Percentiles rank a stretch among this genome's conserved stretches.
These are phyloP conservation scores for Rhododendron molle DNA, from an alignment of 148 eudicot genomes.

Conservation along the genomic window DNA sequence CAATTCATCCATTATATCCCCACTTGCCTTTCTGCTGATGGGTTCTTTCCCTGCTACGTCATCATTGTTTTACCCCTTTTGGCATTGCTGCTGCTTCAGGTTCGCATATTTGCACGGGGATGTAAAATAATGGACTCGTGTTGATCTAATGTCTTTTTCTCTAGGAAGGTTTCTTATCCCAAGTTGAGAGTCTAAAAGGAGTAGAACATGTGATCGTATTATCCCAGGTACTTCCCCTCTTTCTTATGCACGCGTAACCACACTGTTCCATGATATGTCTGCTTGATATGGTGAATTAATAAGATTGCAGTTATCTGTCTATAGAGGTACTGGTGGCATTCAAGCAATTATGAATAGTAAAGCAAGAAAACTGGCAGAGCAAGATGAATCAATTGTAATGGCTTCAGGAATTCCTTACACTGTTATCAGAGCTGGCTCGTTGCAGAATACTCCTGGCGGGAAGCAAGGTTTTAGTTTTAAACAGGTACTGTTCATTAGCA, in stretches of 20 bases:
- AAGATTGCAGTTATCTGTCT: slow-evolving; percentile 89
- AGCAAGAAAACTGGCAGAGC: slow-evolving; percentile 66
- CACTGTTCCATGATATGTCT: slow-evolving; percentile 1
- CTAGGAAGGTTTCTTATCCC: slow-evolving; percentile 80
- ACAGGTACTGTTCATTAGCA: slow-evolving; percentile 41
- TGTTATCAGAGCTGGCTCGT: slow-evolving; percentile 66
- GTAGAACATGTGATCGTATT: slow-evolving; percentile 67
- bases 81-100: neutral
- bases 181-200: slow-evolving; percentile 56
- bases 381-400: slow-evolving; percentile 58
- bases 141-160: slow-evolving; percentile 4
- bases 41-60: neutral
- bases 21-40: neutral
- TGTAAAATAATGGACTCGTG: too few species aligned
- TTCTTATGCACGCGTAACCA: neutral
- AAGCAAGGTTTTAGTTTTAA: slow-evolving; percentile 76
- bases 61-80: neutral
- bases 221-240: slow-evolving; percentile 62
- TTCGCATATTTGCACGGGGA: neutral
- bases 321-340: slow-evolving; percentile 67
- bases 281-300: slow-evolving; percentile 33
- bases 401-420: slow-evolving; percentile 74
- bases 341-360: slow-evolving; percentile 74
- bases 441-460: slow-evolving; percentile 69
- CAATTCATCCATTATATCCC: neutral